Evolutionary conservation across 352 stramenopile species (phyloP), one percentile per base, ranked within the genome.

Genomic region (Phytophthora sansomeana): DNA sequence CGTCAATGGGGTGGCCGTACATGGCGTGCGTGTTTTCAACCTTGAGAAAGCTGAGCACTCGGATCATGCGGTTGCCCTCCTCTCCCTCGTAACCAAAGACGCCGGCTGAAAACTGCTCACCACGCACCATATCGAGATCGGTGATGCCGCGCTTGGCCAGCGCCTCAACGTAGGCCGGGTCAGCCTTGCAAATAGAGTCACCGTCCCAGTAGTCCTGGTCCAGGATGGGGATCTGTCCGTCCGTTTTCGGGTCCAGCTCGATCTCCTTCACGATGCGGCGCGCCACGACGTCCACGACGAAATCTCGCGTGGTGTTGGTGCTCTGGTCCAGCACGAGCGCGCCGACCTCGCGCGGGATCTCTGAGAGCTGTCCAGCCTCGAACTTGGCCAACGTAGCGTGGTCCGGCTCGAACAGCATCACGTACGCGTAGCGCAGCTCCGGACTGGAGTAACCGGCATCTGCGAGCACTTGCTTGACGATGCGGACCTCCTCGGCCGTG

Each of bases 361-460:
- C 66, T 21, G 48, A 38, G 26, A 73, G 24, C 17, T 78, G 48
- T 3, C 69, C 72, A 33, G 63, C 30, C 13, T 83, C 61, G 48
- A 83, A 85, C 36, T 73, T 71, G 48, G 59, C 42, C 43, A 85
- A 53, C 26, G 74, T 85, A 29, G 62, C 43, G 63, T 85, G 72
- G 47, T 85, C 72, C 2, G 77, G 77, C 51, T 83, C 77, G 47
- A 77, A 79, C 58, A 85, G 56, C 74, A 85, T 77, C 44, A 85
- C 77, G 56, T 85, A 85, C 35, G 74, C 79, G 57, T 78, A 85
- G 44, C 77, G 77, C 4, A 83, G 24, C 19, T 75, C 54, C 7
- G 69, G 43, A 13, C 74, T 63, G 13, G 49, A 62, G 68, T 77
- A 75, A n/a, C 74, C 77, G 16, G 59, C 60, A 8, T 80, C 74